Conservation (phyloP, 176 grass and related monocot species). For the Oryza rufipogon region DNA sequence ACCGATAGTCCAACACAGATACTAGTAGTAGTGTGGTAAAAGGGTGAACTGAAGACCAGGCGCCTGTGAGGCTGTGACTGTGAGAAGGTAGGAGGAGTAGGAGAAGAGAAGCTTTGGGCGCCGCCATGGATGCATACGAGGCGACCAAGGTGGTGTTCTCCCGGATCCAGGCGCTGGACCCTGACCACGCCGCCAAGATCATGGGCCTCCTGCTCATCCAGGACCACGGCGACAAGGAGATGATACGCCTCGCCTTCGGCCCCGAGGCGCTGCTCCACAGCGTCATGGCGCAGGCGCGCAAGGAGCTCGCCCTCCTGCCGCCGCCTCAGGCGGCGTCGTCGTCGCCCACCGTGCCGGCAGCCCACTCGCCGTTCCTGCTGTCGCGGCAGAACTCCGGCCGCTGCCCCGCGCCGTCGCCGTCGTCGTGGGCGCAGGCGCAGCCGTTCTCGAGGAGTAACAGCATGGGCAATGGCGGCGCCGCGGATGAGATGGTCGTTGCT, state of each 20-base stretch:
- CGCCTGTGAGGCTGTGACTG: not conserved
- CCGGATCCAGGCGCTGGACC: conserved; percentile 85
- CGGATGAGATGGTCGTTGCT: conserved; percentile 38
- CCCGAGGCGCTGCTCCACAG: conserved; percentile 82
- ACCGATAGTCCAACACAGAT: not conserved
- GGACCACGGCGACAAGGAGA: conserved; percentile 94
- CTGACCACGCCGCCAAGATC: conserved; percentile 90
- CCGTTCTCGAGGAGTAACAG: conserved; percentile 68
- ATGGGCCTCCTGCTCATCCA: conserved; percentile 91
- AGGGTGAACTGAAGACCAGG: not conserved
- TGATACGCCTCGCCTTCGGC: conserved; percentile 94
- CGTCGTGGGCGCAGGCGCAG: conserved; percentile 59
- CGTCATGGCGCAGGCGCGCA: conserved; percentile 74
- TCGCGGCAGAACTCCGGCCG: conserved; percentile 65
- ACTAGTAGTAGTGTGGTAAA: too few relatives aligned
- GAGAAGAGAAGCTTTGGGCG: not conserved
- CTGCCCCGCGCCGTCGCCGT: conserved; percentile 35
- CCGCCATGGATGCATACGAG: conserved; percentile 84
- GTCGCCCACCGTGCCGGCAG: conserved; percentile 38
- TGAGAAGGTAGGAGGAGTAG: conserved; percentile 24
- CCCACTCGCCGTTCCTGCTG: conserved; percentile 48
- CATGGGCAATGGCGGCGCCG: conserved; percentile 42
- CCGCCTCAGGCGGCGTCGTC: conserved; percentile 33
- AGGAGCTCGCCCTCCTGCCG: conserved; percentile 63
- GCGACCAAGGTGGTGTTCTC: conserved; percentile 93